Evolutionary conservation across 108 stramenopile species (phyloP).

Genomic region (Nannochloropsis oceanica): DNA sequence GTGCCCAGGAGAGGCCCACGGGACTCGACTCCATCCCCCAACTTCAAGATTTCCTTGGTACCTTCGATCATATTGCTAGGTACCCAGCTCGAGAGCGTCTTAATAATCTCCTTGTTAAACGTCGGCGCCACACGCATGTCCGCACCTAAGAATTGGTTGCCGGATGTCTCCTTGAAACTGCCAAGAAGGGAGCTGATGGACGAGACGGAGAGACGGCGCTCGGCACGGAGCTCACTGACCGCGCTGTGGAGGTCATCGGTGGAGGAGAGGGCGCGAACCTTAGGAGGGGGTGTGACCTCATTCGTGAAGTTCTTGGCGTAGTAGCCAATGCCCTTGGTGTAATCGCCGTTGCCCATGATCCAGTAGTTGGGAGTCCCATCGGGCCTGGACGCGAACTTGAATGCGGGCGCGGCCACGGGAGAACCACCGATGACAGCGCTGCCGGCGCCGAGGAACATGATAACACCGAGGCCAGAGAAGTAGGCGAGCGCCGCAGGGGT

Average conservation of each 20-base stretch:
- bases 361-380: neutral
- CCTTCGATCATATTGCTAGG: neutral
- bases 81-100: neutral
- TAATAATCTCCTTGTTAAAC: neutral
- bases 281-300: neutral
- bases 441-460: neutral
- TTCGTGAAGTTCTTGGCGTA: neutral
- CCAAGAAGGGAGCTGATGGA: neutral
- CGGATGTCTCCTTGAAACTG: neutral
- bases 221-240: neutral
- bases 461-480: neutral
- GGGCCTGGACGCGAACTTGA: neutral
- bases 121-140: neutral
- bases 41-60: neutral
- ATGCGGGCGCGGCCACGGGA: neutral
- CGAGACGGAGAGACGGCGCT: neutral
- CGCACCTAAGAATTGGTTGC: neutral
- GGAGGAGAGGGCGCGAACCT: neutral
- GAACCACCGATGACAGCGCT: neutral
- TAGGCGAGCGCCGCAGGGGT: neutral
- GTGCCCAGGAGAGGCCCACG: neutral
- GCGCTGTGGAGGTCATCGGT: neutral
- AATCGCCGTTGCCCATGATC: neutral
- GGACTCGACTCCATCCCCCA: neutral
- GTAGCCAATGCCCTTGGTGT: neutral